Evolutionary conservation across 176 grass and related monocot genomes (phyloP).

Genomic region (Aegilops bicornis): DNA sequence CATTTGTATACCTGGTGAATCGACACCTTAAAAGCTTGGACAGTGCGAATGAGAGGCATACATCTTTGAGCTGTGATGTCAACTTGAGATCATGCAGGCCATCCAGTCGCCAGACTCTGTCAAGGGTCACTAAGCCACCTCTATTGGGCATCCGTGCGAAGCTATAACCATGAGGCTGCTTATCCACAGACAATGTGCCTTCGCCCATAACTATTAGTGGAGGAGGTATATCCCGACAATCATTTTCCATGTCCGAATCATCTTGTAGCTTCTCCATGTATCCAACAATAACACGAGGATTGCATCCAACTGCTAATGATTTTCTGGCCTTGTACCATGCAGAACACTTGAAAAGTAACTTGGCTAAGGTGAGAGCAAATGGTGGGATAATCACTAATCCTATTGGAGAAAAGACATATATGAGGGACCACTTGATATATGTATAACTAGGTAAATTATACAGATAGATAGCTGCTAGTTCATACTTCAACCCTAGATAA

Average conservation of each 20-base stretch:
- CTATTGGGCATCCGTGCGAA: background rate
- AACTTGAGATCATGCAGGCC: too few relatives aligned
- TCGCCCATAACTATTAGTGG: constrained; percentile 1
- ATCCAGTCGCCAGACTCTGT: background rate
- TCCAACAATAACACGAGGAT: background rate
- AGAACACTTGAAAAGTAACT: background rate
- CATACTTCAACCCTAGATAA: too few relatives aligned
- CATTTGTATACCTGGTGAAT: background rate
- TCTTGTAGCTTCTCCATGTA: background rate
- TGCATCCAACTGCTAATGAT: background rate
- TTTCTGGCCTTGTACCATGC: background rate
- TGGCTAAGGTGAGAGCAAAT: background rate
- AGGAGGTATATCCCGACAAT: background rate
- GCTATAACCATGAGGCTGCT: background rate
- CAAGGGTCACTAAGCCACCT: background rate
- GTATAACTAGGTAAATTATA: too few relatives aligned
- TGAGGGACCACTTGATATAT: too few relatives aligned
- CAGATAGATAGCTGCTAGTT: too few relatives aligned
- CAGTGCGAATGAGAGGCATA: constrained; percentile 3
- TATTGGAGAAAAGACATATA: too few relatives aligned
- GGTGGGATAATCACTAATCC: background rate
- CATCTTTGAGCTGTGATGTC: background rate
- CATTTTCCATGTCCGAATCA: too few relatives aligned
- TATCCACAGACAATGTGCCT: background rate
- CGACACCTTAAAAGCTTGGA: background rate